Conservation (phyloP, 768 basidiomycete genomes). For the Pleurotus pulmonarius region DNA sequence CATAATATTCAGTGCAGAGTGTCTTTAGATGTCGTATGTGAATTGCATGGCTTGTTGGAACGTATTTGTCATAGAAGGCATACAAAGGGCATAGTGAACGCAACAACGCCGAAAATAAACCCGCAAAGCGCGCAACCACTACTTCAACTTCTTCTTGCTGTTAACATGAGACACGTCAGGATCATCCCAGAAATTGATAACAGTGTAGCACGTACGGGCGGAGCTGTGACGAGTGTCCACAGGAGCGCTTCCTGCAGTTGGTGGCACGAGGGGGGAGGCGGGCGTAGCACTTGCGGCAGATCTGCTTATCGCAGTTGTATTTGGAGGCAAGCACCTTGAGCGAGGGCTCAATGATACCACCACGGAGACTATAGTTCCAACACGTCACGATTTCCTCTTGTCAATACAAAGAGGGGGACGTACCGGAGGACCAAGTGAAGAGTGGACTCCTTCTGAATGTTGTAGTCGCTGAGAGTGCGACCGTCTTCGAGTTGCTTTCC, state of each 20-base stretch:
- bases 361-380: constrained; percentile 67
- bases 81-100: constrained; percentile 11
- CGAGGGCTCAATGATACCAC: constrained; percentile 99
- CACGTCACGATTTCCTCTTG: not conserved
- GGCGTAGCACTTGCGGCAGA: constrained; percentile 99
- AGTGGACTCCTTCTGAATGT: constrained; percentile 98
- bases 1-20: no score
- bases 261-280: constrained; percentile 98
- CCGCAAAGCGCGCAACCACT: constrained; percentile 28
- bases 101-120: not conserved
- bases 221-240: constrained; percentile 89
- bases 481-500: constrained; percentile 99
- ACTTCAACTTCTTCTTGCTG: constrained; percentile 97
- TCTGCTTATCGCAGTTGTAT: constrained; percentile 99
- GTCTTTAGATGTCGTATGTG: not conserved
- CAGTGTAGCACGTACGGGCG: constrained; percentile 65
- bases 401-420: constrained; percentile 20
- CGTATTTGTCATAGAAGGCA: constrained; percentile 5
- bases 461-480: constrained; percentile 93
- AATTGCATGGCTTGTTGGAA: not conserved
- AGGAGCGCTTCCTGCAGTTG: constrained; percentile 96
- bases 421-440: constrained; percentile 96
- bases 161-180: constrained; percentile 1
- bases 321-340: constrained; percentile 95
- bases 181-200: not conserved